These are phyloP conservation scores for Neurospora hispaniola DNA, from an alignment of 495 filamentous ascomycete species.

Conservation along the genomic window DNA sequence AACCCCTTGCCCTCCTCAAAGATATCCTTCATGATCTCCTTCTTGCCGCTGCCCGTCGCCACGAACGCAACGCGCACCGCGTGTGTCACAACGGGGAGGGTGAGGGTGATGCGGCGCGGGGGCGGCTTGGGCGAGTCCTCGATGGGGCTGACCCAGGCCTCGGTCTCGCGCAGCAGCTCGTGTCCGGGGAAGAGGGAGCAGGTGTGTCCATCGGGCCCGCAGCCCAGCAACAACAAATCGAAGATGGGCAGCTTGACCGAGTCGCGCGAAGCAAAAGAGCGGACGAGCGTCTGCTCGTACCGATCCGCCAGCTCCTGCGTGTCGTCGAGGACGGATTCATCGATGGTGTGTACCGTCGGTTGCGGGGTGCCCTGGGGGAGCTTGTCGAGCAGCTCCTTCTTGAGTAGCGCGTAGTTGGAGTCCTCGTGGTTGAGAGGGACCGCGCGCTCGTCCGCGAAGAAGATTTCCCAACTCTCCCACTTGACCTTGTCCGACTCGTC, in stretches of 20 bases:
- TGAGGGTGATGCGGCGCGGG: constrained; percentile 80
- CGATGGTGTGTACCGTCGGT: constrained; percentile 70
- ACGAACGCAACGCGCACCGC: constrained; percentile 80
- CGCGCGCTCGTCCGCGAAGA: constrained; percentile 94
- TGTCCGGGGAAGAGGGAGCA: constrained; percentile 94
- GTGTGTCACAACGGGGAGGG: constrained; percentile 78
- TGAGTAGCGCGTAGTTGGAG: constrained; percentile 85
- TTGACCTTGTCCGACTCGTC: constrained; percentile 55
- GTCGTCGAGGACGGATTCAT: constrained; percentile 61
- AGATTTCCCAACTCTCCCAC: constrained; percentile 91
- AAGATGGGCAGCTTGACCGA: constrained; percentile 88
- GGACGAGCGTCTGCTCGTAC: constrained; percentile 84
- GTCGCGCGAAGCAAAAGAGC: constrained; percentile 71
- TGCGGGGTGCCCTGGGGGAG: constrained; percentile 54
- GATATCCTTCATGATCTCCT: constrained; percentile 82
- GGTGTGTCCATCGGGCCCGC: constrained; percentile 92
- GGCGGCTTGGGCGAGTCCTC: constrained; percentile 93
- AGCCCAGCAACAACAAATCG: constrained; percentile 84
- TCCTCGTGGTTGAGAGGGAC: constrained; percentile 86
- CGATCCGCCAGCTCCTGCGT: constrained; percentile 85
- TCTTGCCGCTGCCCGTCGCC: constrained; percentile 79
- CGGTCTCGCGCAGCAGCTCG: constrained; percentile 71
- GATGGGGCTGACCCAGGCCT: constrained; percentile 86
- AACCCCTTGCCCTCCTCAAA: constrained; percentile 71
- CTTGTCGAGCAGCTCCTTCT: constrained; percentile 78